These are phyloP conservation scores for Phaffia australis DNA, from an alignment of 768 basidiomycete genomes.

Conservation along the genomic window DNA sequence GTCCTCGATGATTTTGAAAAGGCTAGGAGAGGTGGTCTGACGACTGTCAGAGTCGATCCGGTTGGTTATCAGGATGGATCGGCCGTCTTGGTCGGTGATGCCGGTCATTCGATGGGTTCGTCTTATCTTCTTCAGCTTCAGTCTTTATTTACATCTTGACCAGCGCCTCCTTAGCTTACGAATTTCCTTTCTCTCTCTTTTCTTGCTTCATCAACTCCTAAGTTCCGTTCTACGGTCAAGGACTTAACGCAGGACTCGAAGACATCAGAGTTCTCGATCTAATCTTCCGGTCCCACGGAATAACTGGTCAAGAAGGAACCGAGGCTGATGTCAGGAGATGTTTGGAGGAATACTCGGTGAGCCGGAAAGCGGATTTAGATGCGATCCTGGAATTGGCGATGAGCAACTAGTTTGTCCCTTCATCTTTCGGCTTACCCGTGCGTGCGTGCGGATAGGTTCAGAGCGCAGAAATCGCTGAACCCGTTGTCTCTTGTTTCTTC, in stretches of 20 bases:
- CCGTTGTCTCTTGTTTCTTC: background rate
- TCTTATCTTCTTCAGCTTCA: constrained; percentile 33
- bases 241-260: constrained; percentile 93
- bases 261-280: constrained; percentile 82
- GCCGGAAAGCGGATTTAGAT: constrained; percentile 72
- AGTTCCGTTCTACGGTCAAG: constrained; percentile 52
- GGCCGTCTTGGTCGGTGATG: constrained; percentile 56
- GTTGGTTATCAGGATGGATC: constrained; percentile 7
- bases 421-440: constrained; percentile 18
- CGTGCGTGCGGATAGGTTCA: too few relatives aligned
- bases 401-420: constrained; percentile 78
- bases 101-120: constrained; percentile 80
- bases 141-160: background rate
- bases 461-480: too few relatives aligned
- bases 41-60: constrained; percentile 73
- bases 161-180: background rate
- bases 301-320: constrained; percentile 43
- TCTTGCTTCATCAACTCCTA: constrained; percentile 6
- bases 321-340: constrained; percentile 43
- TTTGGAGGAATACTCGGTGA: constrained; percentile 65
- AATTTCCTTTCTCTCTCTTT: background rate
- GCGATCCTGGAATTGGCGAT: constrained; percentile 88
- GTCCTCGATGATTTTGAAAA: constrained; percentile 64
- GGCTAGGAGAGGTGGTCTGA: constrained; percentile 80
- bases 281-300: constrained; percentile 59